Conservation (phyloP, 1,284 basidiomycete species). For the Irpex sp. region DNA sequence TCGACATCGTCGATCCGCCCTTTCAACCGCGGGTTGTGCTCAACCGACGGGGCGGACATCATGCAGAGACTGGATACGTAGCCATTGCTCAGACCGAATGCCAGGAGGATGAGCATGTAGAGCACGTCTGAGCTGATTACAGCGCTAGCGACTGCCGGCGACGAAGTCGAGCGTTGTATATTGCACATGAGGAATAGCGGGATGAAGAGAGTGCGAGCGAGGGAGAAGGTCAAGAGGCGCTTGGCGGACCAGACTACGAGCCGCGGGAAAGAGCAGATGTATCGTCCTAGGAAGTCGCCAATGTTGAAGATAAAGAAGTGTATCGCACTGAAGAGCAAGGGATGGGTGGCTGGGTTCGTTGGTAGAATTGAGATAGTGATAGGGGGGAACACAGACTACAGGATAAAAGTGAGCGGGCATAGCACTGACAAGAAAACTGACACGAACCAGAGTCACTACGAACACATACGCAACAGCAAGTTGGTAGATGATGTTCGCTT, state of each 20-base stretch:
- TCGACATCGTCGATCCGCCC: conserved; percentile 74
- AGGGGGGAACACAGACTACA: conserved; percentile 68
- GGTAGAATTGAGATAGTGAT: conserved; percentile 76
- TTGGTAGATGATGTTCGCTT: conserved; percentile 66
- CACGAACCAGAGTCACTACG: conserved; percentile 72
- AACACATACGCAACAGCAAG: conserved; percentile 76
- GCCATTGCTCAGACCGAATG: conserved; percentile 78
- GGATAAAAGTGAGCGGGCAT: not conserved
- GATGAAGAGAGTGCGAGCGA: conserved; percentile 75
- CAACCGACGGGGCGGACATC: conserved; percentile 69
- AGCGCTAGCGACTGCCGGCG: conserved; percentile 30
- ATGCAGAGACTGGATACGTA: conserved; percentile 67
- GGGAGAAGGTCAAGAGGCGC: conserved; percentile 58
- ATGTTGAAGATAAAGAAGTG: conserved; percentile 75
- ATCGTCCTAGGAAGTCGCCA: conserved; percentile 79
- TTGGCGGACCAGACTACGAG: conserved; percentile 66
- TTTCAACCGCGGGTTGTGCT: conserved; percentile 66
- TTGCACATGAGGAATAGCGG: conserved; percentile 86
- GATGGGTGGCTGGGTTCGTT: conserved; percentile 53
- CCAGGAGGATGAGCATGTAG: conserved; percentile 71
- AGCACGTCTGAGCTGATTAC: conserved; percentile 69
- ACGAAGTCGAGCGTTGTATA: conserved; percentile 44
- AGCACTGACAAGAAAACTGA: not conserved
- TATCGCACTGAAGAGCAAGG: conserved; percentile 64
- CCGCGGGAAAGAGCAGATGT: conserved; percentile 62